phyloP scores from a whole-genome alignment of 768 basidiomycete genomes.

The Hysterangium stoloniferum region DNA sequence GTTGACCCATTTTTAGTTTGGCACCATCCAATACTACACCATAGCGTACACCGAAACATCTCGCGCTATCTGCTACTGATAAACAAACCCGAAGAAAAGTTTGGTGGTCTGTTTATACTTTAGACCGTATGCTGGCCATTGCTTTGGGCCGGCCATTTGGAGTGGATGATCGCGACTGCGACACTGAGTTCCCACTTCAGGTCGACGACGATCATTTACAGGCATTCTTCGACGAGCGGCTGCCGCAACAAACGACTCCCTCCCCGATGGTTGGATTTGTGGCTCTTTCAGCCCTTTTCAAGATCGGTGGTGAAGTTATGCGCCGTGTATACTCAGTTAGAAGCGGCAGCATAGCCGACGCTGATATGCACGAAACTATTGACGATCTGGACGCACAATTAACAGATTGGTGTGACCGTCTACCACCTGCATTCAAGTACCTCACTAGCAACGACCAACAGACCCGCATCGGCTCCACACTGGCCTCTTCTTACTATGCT shows the following conservation, averaged over 20 bases:
- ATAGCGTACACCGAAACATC: slow-evolving; percentile 76
- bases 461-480: slow-evolving; percentile 72
- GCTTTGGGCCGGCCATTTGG: slow-evolving; percentile 85
- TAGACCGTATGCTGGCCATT: slow-evolving; percentile 89
- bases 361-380: slow-evolving; percentile 69
- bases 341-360: slow-evolving; percentile 64
- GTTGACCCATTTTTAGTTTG: slow-evolving; percentile 22
- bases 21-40: slow-evolving; percentile 15
- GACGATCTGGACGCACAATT: slow-evolving; percentile 72
- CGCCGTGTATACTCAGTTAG: slow-evolving; percentile 76
- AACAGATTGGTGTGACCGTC: slow-evolving; percentile 74
- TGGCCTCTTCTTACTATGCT: slow-evolving; percentile 87
- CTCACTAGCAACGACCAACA: slow-evolving; percentile 68
- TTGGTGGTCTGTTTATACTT: slow-evolving; percentile 90
- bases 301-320: slow-evolving; percentile 76
- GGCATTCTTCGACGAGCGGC: slow-evolving; percentile 63
- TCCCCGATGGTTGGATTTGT: slow-evolving; percentile 79
- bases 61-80: slow-evolving; percentile 62
- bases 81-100: slow-evolving; percentile 87
- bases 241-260: slow-evolving; percentile 42
- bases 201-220: slow-evolving; percentile 74
- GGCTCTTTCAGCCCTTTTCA: slow-evolving; percentile 69
- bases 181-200: slow-evolving; percentile 77
- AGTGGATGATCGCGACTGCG: slow-evolving; percentile 84
- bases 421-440: slow-evolving; percentile 70